Base-by-base conservation (phyloP, 352 stramenopile genomes). In the Phytophthora litchii region DNA sequence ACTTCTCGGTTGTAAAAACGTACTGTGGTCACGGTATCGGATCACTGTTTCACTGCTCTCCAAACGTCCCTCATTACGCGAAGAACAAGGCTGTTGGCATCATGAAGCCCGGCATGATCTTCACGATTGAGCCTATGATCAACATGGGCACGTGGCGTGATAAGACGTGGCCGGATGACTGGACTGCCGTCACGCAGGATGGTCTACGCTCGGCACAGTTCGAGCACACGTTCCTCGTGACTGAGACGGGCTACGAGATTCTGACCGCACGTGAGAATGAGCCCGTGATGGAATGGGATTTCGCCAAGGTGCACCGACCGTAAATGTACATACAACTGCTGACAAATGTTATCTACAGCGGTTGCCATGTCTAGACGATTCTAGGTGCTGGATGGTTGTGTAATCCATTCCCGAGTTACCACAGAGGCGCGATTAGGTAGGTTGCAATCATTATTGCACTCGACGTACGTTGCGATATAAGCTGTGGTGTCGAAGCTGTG, bases 121-220 rank as follows among this genome's bases (percentile, higher is more conserved):
- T 99, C 76, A 99, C 97, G 0, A 98, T 99, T 52, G 97, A 99
- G 69, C 97, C 97, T 8, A 99, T 99, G 97, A 99, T 99, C 67
- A 99, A 99, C 77, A 74, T 97, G n/a, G 97, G 80, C 17, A 76
- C 78, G 56, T 91, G 85, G 90, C 68, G 94, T 89, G 86, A 92
- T 64, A 66, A 84, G 66, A 98, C 89, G 4, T 99, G 97, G 97
- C 92, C 91, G 14, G 97, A 99, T 70, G 96, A 99, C 62, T 99
- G 97, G 97, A 99, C 97, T 20, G 92, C 90, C 11, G 94, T 98
- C 12, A 99, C 97, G 4, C 83, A 74, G 8, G 97, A 99, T 79
- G 97, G 97, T 25, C 83, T 90, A 54, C 87, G 95, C 17, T 98
- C 91, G 48, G 96, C 97, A 10, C 97, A 99, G 79, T 98, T 97